Conservation (phyloP, 2,329 filamentous ascomycete genomes). For the Penicillium sp. region DNA sequence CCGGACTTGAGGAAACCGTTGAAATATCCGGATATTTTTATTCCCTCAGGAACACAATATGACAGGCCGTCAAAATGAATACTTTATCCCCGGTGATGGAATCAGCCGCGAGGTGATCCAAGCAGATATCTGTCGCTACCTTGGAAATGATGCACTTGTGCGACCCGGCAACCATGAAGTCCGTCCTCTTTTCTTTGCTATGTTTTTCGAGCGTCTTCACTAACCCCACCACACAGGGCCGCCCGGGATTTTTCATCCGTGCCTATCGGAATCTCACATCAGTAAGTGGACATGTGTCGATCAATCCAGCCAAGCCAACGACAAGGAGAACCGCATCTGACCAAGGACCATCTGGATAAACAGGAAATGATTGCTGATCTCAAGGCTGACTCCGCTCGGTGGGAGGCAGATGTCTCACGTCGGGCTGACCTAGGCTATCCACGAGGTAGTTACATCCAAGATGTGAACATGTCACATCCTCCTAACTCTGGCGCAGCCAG, state of each 20-base stretch:
- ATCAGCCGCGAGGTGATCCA: constrained; percentile 84
- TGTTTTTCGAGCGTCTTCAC: constrained; percentile 17
- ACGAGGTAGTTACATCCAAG: constrained; percentile 44
- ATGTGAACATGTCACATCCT: constrained; percentile 35
- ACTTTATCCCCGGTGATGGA: constrained; percentile 76
- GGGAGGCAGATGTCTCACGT: constrained; percentile 47
- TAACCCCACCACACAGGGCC: constrained; percentile 53
- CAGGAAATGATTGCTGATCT: constrained; percentile 58
- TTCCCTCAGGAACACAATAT: constrained; percentile 34
- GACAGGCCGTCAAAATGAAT: constrained; percentile 64
- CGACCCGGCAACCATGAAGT: constrained; percentile 74
- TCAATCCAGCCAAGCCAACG: background rate
- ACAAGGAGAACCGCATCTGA: constrained; percentile 22
- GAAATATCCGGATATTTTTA: constrained; percentile 20
- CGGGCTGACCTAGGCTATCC: constrained; percentile 43
- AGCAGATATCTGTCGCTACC: constrained; percentile 79
- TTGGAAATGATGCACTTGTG: constrained; percentile 79
- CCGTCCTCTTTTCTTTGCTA: constrained; percentile 34
- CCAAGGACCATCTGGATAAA: constrained; percentile 11
- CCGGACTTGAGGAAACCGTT: constrained; percentile 27
- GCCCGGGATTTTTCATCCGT: constrained; percentile 73
- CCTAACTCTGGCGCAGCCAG: constrained; percentile 40
- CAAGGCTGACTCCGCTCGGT: constrained; percentile 54
- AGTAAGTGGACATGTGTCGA: constrained; percentile 50
- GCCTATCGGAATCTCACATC: constrained; percentile 77